These are phyloP conservation scores for Tephrocybe sp. DNA, from an alignment of 768 basidiomycete genomes.

Conservation along the genomic window DNA sequence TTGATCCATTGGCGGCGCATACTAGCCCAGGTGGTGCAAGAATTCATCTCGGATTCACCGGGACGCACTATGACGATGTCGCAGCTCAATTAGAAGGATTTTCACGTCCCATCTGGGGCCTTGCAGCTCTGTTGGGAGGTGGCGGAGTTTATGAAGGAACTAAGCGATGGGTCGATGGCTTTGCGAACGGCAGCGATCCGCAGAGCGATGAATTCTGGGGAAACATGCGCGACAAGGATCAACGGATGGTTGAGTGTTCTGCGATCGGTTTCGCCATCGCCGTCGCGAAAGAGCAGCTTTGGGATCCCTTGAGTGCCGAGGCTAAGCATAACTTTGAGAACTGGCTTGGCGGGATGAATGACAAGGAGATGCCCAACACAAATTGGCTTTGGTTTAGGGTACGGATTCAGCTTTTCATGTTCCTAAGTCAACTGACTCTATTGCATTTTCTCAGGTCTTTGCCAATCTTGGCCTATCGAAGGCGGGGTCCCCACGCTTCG, in stretches of 20 bases:
- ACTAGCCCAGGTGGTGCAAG: slow-evolving; percentile 76
- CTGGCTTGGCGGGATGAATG: slow-evolving; percentile 77
- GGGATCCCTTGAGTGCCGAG: slow-evolving; percentile 54
- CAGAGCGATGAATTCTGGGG: slow-evolving; percentile 74
- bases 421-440: neutral
- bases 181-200: slow-evolving; percentile 70
- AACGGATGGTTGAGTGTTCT: slow-evolving; percentile 82
- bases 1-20: slow-evolving; percentile 66
- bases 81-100: slow-evolving; percentile 79
- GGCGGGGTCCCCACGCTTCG: slow-evolving; percentile 57
- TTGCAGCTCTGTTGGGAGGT: slow-evolving; percentile 64
- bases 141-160: slow-evolving; percentile 60
- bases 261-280: slow-evolving; percentile 73
- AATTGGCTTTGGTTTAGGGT: slow-evolving; percentile 86
- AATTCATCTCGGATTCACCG: slow-evolving; percentile 67
- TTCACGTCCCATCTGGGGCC: slow-evolving; percentile 75
- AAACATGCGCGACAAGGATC: slow-evolving; percentile 70
- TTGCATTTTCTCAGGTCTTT: slow-evolving; percentile 50
- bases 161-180: slow-evolving; percentile 64
- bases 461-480: slow-evolving; percentile 71
- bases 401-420: slow-evolving; percentile 17
- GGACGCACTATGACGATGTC: slow-evolving; percentile 71
- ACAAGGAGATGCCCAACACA: slow-evolving; percentile 82
- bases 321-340: slow-evolving; percentile 58
- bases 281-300: slow-evolving; percentile 63